phyloP scores from a whole-genome alignment of 2,329 filamentous ascomycete genomes.

The Ophiocordyceps australis region DNA sequence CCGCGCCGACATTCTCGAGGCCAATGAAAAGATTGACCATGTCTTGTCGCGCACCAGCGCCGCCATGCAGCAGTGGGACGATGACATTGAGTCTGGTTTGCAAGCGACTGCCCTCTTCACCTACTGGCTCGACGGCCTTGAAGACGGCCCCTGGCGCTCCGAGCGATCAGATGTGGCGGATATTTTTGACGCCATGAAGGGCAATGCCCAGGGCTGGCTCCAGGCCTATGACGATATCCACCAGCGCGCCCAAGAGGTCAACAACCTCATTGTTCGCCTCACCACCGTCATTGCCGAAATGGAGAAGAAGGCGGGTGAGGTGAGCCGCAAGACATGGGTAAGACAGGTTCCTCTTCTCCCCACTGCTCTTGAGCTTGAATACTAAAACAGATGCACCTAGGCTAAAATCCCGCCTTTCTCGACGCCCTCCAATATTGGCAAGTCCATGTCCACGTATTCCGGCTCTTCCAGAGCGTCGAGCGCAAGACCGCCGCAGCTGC shows the following conservation, averaged over 20 bases:
- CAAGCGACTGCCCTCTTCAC: conserved; percentile 61
- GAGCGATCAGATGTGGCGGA: conserved; percentile 46
- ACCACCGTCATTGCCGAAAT: conserved; percentile 69
- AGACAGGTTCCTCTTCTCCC: conserved; percentile 9
- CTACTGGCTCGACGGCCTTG: conserved; percentile 52
- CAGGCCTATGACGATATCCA: conserved; percentile 63
- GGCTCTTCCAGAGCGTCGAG: conserved; percentile 2
- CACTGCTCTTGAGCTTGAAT: background rate
- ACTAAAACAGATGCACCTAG: conserved; percentile 2
- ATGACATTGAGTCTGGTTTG: conserved; percentile 64
- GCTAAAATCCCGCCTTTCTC: conserved; percentile 7
- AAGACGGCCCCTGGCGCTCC: conserved; percentile 38
- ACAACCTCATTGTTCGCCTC: conserved; percentile 51
- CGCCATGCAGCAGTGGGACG: conserved; percentile 58
- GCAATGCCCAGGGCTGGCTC: conserved; percentile 82
- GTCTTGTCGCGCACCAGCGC: conserved; percentile 65
- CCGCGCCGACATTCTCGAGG: conserved; percentile 62
- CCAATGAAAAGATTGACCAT: conserved; percentile 83
- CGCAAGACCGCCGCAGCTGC: background rate
- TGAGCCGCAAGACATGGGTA: conserved; percentile 63
- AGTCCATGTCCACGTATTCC: conserved; percentile 2
- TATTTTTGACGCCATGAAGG: conserved; percentile 79
- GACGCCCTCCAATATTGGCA: conserved; percentile 2
- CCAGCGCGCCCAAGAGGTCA: conserved; percentile 51
- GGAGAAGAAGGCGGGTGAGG: conserved; percentile 66